Base-by-base conservation (phyloP, 805 yeast genomes). In the Saturnispora diversa region DNA sequence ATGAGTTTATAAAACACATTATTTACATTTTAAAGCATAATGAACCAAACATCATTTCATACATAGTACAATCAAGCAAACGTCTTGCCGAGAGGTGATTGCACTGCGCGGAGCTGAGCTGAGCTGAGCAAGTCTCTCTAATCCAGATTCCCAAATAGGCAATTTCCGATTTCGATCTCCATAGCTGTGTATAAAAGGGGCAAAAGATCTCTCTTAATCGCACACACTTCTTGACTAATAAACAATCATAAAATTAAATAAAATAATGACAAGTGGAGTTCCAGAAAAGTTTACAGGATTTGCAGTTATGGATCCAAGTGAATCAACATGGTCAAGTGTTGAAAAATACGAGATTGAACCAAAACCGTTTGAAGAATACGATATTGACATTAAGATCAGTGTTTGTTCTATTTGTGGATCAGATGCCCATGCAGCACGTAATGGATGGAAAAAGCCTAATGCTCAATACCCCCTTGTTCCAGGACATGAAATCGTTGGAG, bases 401-500 rank as follows among this genome's bases (percentile, higher is more conserved):
- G 60, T 64, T 16, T 69, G 74, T 56, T 74, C 75, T 24, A 60
- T 78, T n/a, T 77, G 84, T 58, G 81, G 79, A 26, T 65, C 75
- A 20, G 84, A 77, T 50, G 62, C 69, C 42, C 82, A 76, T 53
- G 61, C 71, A 22, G 77, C 72, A 19, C 39, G 52, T 12, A 55
- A 54, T 25, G 71, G 69, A 25, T 77, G 83, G 83, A 68, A 50
- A 8, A 48, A 53, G 62, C 65, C 55, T 23, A 47, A 52, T 39
- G 51, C 51, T 1, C 32, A 41, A 23, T 48, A 35, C 27, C 62
- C 68, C 28, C 54, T 63, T 23, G 66, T 69, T 28, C 66, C 63
- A 7, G 86, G 86, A 24, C 85, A 80, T 57, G 85, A 80, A 56
- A 69, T 80, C 47, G 62, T 79, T 33, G 85, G 85, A 31, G 64